Evolutionary conservation across 1,284 basidiomycete genomes (phyloP).

Genomic region (Mycena citricolor): DNA sequence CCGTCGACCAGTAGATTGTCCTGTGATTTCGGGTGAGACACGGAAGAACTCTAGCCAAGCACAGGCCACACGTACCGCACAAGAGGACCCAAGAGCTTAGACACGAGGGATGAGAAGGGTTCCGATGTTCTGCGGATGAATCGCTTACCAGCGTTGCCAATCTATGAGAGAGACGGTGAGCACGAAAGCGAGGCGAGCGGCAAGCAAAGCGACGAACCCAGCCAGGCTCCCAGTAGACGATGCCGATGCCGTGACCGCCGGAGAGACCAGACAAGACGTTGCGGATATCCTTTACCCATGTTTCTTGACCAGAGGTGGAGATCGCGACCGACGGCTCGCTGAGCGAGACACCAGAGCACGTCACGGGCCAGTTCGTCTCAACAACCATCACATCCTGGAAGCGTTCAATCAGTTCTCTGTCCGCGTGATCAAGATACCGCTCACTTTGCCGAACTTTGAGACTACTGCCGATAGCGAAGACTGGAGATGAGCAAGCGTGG

Average conservation of each 20-base stretch:
- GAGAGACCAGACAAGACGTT: conserved; percentile 46
- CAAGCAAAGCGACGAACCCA: conserved; percentile 35
- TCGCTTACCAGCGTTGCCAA: conserved; percentile 47
- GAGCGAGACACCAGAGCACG: conserved; percentile 47
- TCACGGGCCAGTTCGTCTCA: conserved; percentile 64
- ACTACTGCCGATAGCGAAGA: conserved; percentile 51
- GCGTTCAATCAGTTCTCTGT: background rate
- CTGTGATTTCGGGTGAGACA: conserved; percentile 22
- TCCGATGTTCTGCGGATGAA: too few species aligned
- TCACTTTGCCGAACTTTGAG: conserved; percentile 49
- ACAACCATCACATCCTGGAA: conserved; percentile 54
- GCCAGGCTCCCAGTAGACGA: conserved; percentile 63
- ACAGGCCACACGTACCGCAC: conserved; percentile 42
- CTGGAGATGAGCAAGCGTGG: conserved; percentile 49
- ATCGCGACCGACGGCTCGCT: conserved; percentile 48
- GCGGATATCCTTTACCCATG: conserved; percentile 53
- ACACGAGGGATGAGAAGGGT: too few species aligned
- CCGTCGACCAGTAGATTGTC: conserved; percentile 39
- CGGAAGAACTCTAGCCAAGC: conserved; percentile 4
- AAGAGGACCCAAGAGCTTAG: conserved; percentile 50
- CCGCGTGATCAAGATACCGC: background rate
- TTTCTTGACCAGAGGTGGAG: conserved; percentile 52
- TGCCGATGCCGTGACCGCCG: conserved; percentile 42
- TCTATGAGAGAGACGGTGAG: conserved; percentile 14
- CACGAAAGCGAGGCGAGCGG: background rate